phyloP scores from a whole-genome alignment of 345 rosid genomes.

The Triadica sebifera region DNA sequence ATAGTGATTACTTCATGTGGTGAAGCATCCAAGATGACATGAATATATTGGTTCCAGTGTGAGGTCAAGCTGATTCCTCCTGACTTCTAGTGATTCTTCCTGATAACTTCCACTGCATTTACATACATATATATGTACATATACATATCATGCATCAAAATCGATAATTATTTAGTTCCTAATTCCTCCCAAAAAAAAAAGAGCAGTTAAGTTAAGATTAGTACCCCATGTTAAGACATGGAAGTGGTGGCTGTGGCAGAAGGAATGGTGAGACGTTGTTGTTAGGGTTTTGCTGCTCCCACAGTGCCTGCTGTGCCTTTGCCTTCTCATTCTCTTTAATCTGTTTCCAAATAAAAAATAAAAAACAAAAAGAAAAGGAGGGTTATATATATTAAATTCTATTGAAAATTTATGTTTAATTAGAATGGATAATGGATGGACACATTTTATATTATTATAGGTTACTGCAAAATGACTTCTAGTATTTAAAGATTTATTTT shows the following conservation, averaged over 20 bases:
- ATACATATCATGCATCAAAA: too few species aligned
- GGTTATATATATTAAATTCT: too few species aligned
- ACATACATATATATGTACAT: background rate
- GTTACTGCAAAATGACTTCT: too few species aligned
- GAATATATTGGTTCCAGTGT: slow-evolving; percentile 58
- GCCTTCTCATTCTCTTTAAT: slow-evolving; percentile 67
- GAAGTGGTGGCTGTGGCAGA: slow-evolving; percentile 44
- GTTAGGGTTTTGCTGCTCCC: slow-evolving; percentile 55
- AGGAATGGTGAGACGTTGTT: slow-evolving; percentile 43
- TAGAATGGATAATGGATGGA: too few species aligned
- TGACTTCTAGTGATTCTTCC: slow-evolving; percentile 50
- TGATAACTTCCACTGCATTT: slow-evolving; percentile 54
- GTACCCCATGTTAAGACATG: slow-evolving; percentile 62
- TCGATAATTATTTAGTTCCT: background rate
- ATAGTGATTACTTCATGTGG: slow-evolving; percentile 26
- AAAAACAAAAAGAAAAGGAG: background rate
- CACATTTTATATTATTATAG: too few species aligned
- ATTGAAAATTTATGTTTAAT: too few species aligned
- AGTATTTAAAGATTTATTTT: too few species aligned
- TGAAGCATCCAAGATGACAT: slow-evolving; percentile 60
- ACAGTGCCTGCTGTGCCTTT: slow-evolving; percentile 46
- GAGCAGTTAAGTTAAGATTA: background rate
- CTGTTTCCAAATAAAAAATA: slow-evolving; percentile 21
- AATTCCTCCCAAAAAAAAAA: background rate
- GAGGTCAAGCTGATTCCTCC: slow-evolving; percentile 68